A percentile compares a stretch with the other conserved stretches of the same genome.
phyloP scores from a whole-genome alignment of 495 filamentous ascomycete genomes.

The Penicillium taxi region DNA sequence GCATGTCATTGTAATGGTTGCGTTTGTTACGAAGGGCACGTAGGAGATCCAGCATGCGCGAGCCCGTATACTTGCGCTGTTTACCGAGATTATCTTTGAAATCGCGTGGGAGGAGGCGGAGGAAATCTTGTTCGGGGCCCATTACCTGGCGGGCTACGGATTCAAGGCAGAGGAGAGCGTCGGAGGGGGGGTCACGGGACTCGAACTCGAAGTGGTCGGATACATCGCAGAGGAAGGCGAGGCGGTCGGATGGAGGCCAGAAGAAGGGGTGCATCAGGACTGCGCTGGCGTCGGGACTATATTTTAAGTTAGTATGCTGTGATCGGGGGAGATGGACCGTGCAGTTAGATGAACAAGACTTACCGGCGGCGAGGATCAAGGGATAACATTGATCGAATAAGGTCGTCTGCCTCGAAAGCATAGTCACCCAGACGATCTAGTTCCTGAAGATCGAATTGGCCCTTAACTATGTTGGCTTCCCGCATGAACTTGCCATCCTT shows the following conservation, averaged over 20 bases:
- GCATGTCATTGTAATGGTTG: conserved; percentile 89
- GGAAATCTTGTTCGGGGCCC: conserved; percentile 62
- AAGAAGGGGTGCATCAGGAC: conserved; percentile 95
- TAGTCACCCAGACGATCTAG: conserved; percentile 70
- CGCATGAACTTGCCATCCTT: conserved; percentile 88
- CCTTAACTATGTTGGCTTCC: conserved; percentile 92
- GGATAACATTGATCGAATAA: conserved; percentile 76
- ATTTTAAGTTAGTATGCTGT: background rate
- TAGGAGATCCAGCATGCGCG: conserved; percentile 73
- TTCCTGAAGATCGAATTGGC: conserved; percentile 61
- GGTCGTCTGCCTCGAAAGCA: conserved; percentile 74
- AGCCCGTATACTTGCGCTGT: conserved; percentile 89
- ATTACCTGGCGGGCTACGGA: conserved; percentile 43
- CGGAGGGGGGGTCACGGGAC: conserved; percentile 67
- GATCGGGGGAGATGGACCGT: background rate
- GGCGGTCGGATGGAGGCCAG: conserved; percentile 79
- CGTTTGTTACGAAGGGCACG: conserved; percentile 92
- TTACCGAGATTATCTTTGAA: conserved; percentile 85
- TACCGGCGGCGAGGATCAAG: conserved; percentile 59
- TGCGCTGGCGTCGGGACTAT: conserved; percentile 57
- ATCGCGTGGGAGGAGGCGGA: conserved; percentile 62
- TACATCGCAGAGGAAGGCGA: conserved; percentile 85
- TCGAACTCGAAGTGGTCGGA: conserved; percentile 95
- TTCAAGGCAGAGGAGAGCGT: conserved; percentile 57
- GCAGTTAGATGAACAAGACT: conserved; percentile 2